A percentile compares a stretch with the other conserved stretches of the same genome.
These are phyloP conservation scores for Bolboschoenoplectus hybrid DNA, from an alignment of 202 grass and related monocot genomes.

Conservation along the genomic window DNA sequence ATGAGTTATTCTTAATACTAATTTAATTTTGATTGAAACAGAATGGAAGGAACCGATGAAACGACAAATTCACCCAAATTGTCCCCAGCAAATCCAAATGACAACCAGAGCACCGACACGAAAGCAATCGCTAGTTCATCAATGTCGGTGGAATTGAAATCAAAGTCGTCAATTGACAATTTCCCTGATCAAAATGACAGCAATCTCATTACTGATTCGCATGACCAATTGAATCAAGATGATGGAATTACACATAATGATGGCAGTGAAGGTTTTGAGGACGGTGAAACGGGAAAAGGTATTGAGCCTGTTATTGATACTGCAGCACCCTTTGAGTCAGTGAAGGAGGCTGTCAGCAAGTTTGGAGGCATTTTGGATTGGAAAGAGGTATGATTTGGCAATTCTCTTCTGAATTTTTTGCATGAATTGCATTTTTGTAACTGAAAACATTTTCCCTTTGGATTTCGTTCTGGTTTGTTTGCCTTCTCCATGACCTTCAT, in stretches of 20 bases:
- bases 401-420: not conserved
- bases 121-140: not conserved
- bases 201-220: conserved; percentile 23
- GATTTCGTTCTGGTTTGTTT: not conserved
- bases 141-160: not conserved
- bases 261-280: conserved; percentile 45
- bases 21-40: conserved; percentile 26
- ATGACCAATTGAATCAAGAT: conserved; percentile 35
- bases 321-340: conserved; percentile 76
- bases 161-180: conserved; percentile 37
- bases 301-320: conserved; percentile 60
- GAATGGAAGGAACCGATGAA: conserved; percentile 31
- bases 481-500: not conserved
- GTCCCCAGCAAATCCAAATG: not conserved
- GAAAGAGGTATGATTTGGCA: conserved; percentile 62
- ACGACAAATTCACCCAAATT: not conserved
- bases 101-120: not conserved
- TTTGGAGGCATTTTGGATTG: conserved; percentile 85
- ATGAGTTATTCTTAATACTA: not conserved
- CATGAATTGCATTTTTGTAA: not conserved
- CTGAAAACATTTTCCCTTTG: not conserved
- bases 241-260: conserved; percentile 32
- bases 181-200: not conserved
- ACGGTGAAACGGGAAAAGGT: conserved; percentile 50
- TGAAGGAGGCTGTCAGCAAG: conserved; percentile 84